phyloP scores from a whole-genome alignment of 139 green algal genomes.

The Prasinococcaceae sp. region DNA sequence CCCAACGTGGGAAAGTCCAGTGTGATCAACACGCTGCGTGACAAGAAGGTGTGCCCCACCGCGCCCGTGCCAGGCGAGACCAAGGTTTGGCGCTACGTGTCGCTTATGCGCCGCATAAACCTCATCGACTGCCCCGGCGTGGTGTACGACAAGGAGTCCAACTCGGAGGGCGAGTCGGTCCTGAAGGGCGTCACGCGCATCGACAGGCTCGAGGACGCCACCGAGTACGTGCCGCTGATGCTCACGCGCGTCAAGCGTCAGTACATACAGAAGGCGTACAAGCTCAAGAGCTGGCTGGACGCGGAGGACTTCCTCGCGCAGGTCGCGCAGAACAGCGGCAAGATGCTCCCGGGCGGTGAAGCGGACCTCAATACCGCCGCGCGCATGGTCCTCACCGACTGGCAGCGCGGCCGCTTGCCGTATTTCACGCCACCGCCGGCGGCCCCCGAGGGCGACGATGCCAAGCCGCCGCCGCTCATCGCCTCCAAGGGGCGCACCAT shows the following conservation, averaged over 20 bases:
- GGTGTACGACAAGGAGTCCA: slow-evolving; percentile 73
- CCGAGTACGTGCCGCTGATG: slow-evolving; percentile 35
- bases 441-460: not conserved
- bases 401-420: slow-evolving; percentile 92
- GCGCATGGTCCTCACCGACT: slow-evolving; percentile 93
- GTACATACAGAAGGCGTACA: slow-evolving; percentile 23
- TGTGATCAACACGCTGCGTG: slow-evolving; percentile 96
- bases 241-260: slow-evolving; percentile 24
- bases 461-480: not conserved
- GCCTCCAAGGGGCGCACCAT: not conserved
- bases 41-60: slow-evolving; percentile 92
- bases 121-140: slow-evolving; percentile 97
- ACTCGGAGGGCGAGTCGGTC: slow-evolving; percentile 73
- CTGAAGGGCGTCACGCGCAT: slow-evolving; percentile 86
- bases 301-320: slow-evolving; percentile 82
- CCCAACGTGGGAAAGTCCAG: slow-evolving; percentile 97
- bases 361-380: slow-evolving; percentile 86
- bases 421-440: slow-evolving; percentile 76
- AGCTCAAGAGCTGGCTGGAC: slow-evolving; percentile 23
- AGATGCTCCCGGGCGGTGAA: slow-evolving; percentile 71
- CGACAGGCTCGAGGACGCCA: slow-evolving; percentile 60
- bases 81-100: slow-evolving; percentile 99
- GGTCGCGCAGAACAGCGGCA: slow-evolving; percentile 50
- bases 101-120: slow-evolving; percentile 96
- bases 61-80: slow-evolving; percentile 92